phyloP scores from a whole-genome alignment of 2,329 filamentous ascomycete genomes.

The Trichoderma sp. region DNA sequence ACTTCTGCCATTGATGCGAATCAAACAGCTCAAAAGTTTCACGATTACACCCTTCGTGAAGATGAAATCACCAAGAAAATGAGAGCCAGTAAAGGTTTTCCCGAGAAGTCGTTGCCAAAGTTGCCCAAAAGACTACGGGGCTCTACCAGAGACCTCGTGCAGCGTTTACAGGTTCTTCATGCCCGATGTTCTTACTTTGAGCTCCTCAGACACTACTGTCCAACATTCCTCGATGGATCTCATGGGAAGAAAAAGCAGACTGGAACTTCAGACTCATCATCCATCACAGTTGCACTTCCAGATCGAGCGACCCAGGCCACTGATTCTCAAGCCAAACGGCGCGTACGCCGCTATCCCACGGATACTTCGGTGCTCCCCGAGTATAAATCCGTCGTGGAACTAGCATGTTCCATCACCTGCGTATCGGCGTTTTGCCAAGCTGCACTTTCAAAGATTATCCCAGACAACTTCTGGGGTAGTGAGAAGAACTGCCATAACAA shows the following conservation, averaged over 20 bases:
- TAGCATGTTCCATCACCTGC: slow-evolving; percentile 64
- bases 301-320: not conserved
- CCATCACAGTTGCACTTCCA: not conserved
- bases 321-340: not conserved
- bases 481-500: slow-evolving; percentile 59
- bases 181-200: slow-evolving; percentile 74
- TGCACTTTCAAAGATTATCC: slow-evolving; percentile 69
- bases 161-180: slow-evolving; percentile 68
- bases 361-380: slow-evolving; percentile 14
- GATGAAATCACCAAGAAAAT: slow-evolving; percentile 62
- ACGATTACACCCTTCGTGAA: slow-evolving; percentile 84
- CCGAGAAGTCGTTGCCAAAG: slow-evolving; percentile 30
- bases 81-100: slow-evolving; percentile 13
- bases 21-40: slow-evolving; percentile 70
- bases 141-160: slow-evolving; percentile 55
- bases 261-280: not conserved
- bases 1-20: slow-evolving; percentile 62
- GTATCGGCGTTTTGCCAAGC: slow-evolving; percentile 88
- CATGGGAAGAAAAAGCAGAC: not conserved
- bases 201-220: slow-evolving; percentile 79
- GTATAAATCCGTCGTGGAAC: slow-evolving; percentile 55
- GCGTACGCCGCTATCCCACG: slow-evolving; percentile 6
- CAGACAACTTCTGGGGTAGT: slow-evolving; percentile 70
- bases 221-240: slow-evolving; percentile 39
- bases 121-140: slow-evolving; percentile 70